phyloP scores from a whole-genome alignment of 2,329 filamentous ascomycete genomes.

The Cladosporium cucumerinum region DNA sequence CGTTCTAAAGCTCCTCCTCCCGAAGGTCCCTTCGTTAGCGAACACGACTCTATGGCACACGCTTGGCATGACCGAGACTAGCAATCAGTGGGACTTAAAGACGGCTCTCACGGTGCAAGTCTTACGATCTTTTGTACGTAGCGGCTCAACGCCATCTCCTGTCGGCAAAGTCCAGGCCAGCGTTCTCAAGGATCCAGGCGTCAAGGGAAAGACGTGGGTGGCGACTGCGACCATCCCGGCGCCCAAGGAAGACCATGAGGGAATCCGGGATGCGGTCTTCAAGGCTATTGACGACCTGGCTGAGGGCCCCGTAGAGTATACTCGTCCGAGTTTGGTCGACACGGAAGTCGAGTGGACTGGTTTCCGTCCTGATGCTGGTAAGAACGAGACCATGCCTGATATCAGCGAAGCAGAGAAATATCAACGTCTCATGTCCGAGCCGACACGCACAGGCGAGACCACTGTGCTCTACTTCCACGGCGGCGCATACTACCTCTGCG shows the following conservation, averaged over 20 bases:
- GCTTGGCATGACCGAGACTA: slow-evolving; percentile 65
- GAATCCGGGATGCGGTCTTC: slow-evolving; percentile 56
- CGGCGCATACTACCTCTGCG: slow-evolving; percentile 69
- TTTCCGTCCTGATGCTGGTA: slow-evolving; percentile 55
- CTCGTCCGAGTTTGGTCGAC: slow-evolving; percentile 51
- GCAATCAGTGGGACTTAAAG: slow-evolving; percentile 73
- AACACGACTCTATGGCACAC: slow-evolving; percentile 62
- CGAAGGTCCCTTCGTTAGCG: slow-evolving; percentile 60
- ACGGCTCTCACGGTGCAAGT: slow-evolving; percentile 71
- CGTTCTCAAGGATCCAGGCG: slow-evolving; percentile 60
- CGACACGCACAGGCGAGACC: slow-evolving; percentile 49
- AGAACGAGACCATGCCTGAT: slow-evolving; percentile 50
- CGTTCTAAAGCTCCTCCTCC: slow-evolving; percentile 43
- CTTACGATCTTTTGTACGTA: slow-evolving; percentile 62
- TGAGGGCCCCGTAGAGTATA: slow-evolving; percentile 39
- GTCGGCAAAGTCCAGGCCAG: slow-evolving; percentile 62
- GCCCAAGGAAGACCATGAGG: slow-evolving; percentile 51
- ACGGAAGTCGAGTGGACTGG: slow-evolving; percentile 76
- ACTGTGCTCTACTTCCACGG: slow-evolving; percentile 75
- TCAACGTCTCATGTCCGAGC: slow-evolving; percentile 63
- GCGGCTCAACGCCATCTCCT: slow-evolving; percentile 41
- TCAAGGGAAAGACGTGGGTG: slow-evolving; percentile 81
- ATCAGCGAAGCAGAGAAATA: slow-evolving; percentile 65
- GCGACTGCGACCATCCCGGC: slow-evolving; percentile 63
- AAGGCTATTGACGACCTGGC: slow-evolving; percentile 56